These are phyloP conservation scores for Eucalyptus pauciflora DNA, from an alignment of 345 rosid genomes.

Conservation along the genomic window DNA sequence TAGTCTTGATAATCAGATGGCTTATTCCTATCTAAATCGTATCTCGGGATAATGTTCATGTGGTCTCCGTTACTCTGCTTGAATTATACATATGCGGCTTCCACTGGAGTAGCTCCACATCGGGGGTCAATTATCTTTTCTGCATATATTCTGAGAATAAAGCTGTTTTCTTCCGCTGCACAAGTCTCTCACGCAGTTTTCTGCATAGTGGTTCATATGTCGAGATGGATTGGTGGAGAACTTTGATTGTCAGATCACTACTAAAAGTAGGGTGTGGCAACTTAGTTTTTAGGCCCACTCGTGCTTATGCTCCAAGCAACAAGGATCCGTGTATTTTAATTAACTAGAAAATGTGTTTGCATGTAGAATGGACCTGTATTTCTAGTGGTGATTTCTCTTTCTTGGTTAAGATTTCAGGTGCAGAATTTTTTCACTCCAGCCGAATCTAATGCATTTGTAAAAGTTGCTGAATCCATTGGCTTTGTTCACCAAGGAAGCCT, in stretches of 20 bases:
- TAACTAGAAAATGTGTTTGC: neutral
- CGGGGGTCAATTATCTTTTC: neutral
- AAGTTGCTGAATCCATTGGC: constrained; percentile 64
- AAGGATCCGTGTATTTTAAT: neutral
- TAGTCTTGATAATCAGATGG: neutral
- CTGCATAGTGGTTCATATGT: neutral
- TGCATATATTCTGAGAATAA: neutral
- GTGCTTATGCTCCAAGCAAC: neutral
- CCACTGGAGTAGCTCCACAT: neutral
- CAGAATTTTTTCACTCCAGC: constrained; percentile 50
- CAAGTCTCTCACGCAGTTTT: neutral
- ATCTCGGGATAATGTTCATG: neutral
- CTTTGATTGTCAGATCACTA: neutral
- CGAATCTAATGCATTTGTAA: constrained; percentile 60
- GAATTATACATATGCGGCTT: neutral
- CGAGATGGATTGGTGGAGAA: neutral
- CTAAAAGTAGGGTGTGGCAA: neutral
- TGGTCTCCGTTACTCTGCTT: neutral
- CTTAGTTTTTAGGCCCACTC: neutral
- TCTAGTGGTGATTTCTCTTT: neutral
- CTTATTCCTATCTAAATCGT: neutral
- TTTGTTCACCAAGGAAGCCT: constrained; percentile 88
- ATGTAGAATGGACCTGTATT: neutral
- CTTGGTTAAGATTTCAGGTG: constrained; percentile 32
- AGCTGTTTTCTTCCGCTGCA: neutral